These are phyloP conservation scores for Podospora pseudopauciseta DNA, from an alignment of 495 filamentous ascomycete species.

Conservation along the genomic window DNA sequence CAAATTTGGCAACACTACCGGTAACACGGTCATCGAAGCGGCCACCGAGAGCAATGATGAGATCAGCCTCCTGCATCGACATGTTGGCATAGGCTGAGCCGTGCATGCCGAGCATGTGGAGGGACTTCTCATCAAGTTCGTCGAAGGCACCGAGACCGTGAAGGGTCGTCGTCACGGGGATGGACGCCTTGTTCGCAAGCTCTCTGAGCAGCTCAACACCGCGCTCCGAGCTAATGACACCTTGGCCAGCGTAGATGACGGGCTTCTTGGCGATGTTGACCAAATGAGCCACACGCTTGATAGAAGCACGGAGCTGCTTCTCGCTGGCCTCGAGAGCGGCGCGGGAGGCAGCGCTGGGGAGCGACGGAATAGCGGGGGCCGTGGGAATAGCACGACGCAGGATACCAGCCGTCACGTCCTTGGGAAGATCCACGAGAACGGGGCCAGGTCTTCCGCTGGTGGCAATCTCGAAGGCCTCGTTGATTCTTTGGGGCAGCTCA, in stretches of 20 bases:
- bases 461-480: conserved; percentile 83
- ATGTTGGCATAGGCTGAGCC: conserved; percentile 76
- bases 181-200: conserved; percentile 67
- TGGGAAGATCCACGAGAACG: conserved; percentile 76
- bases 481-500: conserved; percentile 72
- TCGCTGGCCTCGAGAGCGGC: conserved; percentile 57
- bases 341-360: conserved; percentile 66
- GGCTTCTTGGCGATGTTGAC: conserved; percentile 74
- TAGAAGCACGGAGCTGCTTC: conserved; percentile 57
- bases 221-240: conserved; percentile 59
- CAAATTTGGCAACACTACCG: conserved; percentile 59
- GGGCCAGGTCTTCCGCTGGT: conserved; percentile 71
- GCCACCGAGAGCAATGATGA: conserved; percentile 71
- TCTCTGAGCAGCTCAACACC: conserved; percentile 64
- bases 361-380: conserved; percentile 56
- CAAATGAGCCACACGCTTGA: conserved; percentile 61
- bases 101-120: conserved; percentile 85
- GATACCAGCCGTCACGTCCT: conserved; percentile 70
- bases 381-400: conserved; percentile 67
- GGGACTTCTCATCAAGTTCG: conserved; percentile 69
- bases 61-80: conserved; percentile 73
- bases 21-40: conserved; percentile 81
- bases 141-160: conserved; percentile 77
- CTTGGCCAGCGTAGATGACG: conserved; percentile 72
- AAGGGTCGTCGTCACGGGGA: conserved; percentile 75